These are phyloP conservation scores for Taphrina pruni DNA, from an alignment of 1,139 yeast genomes.

Conservation along the genomic window DNA sequence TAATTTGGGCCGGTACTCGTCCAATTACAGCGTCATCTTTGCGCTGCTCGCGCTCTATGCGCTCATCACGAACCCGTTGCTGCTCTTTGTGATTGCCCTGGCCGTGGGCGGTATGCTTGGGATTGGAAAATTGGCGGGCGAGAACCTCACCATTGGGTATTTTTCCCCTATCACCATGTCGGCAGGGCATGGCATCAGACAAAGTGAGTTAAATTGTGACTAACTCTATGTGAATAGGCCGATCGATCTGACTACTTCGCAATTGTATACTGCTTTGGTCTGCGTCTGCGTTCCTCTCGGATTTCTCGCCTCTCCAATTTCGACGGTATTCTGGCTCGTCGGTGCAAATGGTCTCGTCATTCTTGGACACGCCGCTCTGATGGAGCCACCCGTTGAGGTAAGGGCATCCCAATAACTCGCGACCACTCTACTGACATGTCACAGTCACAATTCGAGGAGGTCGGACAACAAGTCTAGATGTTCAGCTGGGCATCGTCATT, in stretches of 20 bases:
- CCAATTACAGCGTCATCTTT: conserved; percentile 81
- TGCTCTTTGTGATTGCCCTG: conserved; percentile 73
- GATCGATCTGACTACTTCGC: conserved; percentile 73
- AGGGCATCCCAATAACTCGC: not conserved
- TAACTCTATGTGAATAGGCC: conserved; percentile 15
- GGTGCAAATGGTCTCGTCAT: conserved; percentile 92
- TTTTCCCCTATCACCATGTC: not conserved
- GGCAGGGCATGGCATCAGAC: too few species aligned
- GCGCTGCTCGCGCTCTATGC: conserved; percentile 72
- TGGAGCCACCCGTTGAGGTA: conserved; percentile 94
- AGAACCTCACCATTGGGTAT: conserved; percentile 60
- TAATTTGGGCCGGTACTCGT: conserved; percentile 84
- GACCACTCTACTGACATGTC: not conserved
- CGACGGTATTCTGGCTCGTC: conserved; percentile 93
- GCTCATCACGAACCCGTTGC: conserved; percentile 78
- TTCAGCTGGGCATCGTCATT: not conserved
- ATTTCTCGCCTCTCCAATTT: conserved; percentile 88
- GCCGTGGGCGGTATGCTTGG: conserved; percentile 72
- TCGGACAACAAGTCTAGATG: conserved; percentile 39
- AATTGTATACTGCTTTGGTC: conserved; percentile 67
- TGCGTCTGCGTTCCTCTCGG: conserved; percentile 71
- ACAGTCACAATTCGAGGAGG: conserved; percentile 50
- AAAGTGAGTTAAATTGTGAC: too few species aligned
- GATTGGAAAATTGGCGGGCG: conserved; percentile 77
- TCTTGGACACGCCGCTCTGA: conserved; percentile 85